Conservation (phyloP, 257 asterid genomes). For the Penstemon barbatus region DNA sequence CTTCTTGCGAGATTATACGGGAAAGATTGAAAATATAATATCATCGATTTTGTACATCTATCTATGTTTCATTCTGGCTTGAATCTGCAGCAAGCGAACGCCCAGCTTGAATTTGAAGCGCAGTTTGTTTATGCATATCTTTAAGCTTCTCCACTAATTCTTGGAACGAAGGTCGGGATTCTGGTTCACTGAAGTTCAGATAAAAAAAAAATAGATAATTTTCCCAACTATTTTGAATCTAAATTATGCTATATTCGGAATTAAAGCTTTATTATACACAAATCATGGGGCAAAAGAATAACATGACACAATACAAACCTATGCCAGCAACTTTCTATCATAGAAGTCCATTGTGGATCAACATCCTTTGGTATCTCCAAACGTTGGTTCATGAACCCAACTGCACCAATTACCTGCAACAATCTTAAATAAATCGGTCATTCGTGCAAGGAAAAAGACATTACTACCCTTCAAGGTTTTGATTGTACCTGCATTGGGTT, state of each 20-base stretch:
- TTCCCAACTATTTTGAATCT: neutral
- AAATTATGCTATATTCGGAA: no score
- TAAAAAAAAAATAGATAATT: conserved; percentile 8
- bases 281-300: neutral
- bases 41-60: neutral
- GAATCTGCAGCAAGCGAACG: conserved; percentile 46
- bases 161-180: conserved; percentile 67
- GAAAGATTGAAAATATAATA: no score
- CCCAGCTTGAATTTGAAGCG: conserved; percentile 59
- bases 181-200: conserved; percentile 63
- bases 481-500: conserved; percentile 82
- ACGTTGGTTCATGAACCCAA: conserved; percentile 92
- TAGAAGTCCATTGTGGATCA: conserved; percentile 74
- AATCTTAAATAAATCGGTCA: conserved; percentile 14
- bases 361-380: conserved; percentile 77
- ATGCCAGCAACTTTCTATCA: conserved; percentile 87
- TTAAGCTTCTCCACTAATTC: conserved; percentile 76
- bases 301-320: conserved; percentile 43
- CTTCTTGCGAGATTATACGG: no score
- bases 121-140: conserved; percentile 57
- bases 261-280: no score
- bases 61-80: conserved; percentile 47
- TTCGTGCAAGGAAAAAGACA: neutral
- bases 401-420: conserved; percentile 89
- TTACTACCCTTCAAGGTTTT: neutral